These are phyloP conservation scores for Aspergillus bombycis DNA, from an alignment of 2,329 filamentous ascomycete genomes.

Conservation along the genomic window DNA sequence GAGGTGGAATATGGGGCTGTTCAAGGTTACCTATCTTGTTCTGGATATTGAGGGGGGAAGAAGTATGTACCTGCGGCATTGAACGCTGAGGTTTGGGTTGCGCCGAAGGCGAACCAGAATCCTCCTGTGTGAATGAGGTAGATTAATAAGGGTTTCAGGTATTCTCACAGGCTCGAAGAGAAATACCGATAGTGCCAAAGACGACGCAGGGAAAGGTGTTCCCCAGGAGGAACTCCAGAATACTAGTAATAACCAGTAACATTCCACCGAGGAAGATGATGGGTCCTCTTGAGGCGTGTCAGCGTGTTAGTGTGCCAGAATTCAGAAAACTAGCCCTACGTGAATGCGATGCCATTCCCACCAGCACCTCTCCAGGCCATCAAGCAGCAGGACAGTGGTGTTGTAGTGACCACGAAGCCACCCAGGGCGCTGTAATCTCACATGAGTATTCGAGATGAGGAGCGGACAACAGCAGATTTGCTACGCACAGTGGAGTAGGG, in stretches of 20 bases:
- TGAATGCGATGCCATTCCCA: constrained; percentile 30
- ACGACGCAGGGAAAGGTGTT: constrained; percentile 64
- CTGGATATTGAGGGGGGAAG: neutral
- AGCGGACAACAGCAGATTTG: neutral
- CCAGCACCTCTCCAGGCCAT: constrained; percentile 33
- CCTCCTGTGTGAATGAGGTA: constrained; percentile 27
- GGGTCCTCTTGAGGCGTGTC: constrained; percentile 43
- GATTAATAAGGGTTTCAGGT: neutral
- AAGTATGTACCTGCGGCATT: constrained; percentile 49
- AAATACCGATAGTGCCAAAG: constrained; percentile 55
- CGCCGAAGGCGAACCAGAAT: constrained; percentile 62
- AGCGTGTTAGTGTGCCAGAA: neutral
- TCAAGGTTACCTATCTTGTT: neutral
- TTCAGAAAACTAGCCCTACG: constrained; percentile 15
- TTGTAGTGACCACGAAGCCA: constrained; percentile 31
- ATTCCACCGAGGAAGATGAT: constrained; percentile 59
- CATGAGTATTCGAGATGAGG: neutral
- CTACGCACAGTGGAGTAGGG: constrained; percentile 36
- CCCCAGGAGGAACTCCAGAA: constrained; percentile 61
- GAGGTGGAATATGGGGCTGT: constrained; percentile 32
- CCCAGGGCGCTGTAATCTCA: constrained; percentile 22
- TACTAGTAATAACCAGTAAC: constrained; percentile 55
- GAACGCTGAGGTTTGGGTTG: constrained; percentile 58
- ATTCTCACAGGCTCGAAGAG: neutral
- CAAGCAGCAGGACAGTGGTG: constrained; percentile 28